Base-by-base conservation (phyloP, 176 grass and related monocot species). In the Aechmea fasciata region DNA sequence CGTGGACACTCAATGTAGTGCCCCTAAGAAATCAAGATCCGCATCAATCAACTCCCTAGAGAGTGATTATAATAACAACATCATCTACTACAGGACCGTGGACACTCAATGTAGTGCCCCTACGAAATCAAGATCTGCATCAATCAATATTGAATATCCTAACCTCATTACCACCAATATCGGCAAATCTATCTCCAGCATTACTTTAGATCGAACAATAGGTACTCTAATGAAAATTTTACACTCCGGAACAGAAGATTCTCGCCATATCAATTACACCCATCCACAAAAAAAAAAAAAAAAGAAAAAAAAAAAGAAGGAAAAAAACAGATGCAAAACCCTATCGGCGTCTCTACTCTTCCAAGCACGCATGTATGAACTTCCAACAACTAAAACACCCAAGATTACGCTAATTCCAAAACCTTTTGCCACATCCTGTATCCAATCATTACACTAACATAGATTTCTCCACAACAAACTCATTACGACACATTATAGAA, bases 281-380 rank as follows among this genome's bases (percentile, higher is more conserved):
- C 25, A 70, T 49, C 63, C 29, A 70, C 76, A 79, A 14, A 11
- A 54, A 48, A 69, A 15, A 24, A 14, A 11, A 8, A 47, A 9
- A 15, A 24, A 14, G 9, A 8, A 47, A 9, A 1, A 23, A 11
- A 7, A 8, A 52, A 13, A 47, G 48, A 74, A 25, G 73, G 19
- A n/a, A 18, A 25, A 25, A 11, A 50, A 14, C 61, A 59, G 68
- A 48, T 47, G 33, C 8, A 49, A 8, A 11, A 49, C 48, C 67
- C 3, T 17, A 13, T 9, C 15, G 51, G 15, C 49, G 9, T 3
- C 10, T 70, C 26, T 41, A 41, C 33, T 41, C 33, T 41, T 41
- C 33, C 33, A 7, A 41, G 0, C 7, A 41, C 33, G 33, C 33
- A 41, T 41, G 5, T 41, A 41, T 41, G 33, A 41, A 70, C 11